A percentile compares a stretch with the other conserved stretches of the same genome.
These are phyloP conservation scores for Begonia peltatifolia DNA, from an alignment of 306 rosid species.

Conservation along the genomic window DNA sequence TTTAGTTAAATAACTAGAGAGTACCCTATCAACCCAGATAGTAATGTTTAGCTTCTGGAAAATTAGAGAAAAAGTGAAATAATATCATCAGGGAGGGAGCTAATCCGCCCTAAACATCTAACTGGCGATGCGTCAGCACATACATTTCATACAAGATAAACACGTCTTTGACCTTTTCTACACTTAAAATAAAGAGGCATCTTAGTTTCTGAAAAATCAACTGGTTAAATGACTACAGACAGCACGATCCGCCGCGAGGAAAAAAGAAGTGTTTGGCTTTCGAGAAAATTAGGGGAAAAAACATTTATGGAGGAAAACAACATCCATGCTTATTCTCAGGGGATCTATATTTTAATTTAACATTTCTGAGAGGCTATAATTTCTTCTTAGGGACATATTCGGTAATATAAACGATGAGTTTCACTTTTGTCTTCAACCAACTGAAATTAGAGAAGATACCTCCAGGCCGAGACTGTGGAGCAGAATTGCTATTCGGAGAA, in stretches of 20 bases:
- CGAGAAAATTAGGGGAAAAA: background rate
- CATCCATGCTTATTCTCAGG: background rate
- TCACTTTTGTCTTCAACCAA: conserved; percentile 5
- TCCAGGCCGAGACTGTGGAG: conserved; percentile 18
- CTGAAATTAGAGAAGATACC: conserved; percentile 19
- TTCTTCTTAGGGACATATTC: no score
- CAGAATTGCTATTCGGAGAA: conserved; percentile 8
- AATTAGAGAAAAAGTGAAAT: no score
- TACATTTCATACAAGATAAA: no score
- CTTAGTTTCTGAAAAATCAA: background rate
- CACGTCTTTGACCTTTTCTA: no score
- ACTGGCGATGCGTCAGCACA: no score
- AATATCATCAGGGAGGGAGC: no score
- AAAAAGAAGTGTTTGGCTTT: background rate
- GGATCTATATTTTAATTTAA: background rate
- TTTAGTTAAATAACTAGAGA: conserved; percentile 3
- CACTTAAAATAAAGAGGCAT: background rate
- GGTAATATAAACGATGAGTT: background rate
- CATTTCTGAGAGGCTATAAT: background rate
- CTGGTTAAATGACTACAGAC: background rate
- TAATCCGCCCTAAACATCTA: no score
- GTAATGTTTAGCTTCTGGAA: no score
- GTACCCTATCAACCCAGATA: background rate
- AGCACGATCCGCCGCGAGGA: background rate
- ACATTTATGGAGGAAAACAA: background rate